Base-by-base conservation (phyloP, 2,329 filamentous ascomycete genomes). In the Tolypocladium ovalisporum region DNA sequence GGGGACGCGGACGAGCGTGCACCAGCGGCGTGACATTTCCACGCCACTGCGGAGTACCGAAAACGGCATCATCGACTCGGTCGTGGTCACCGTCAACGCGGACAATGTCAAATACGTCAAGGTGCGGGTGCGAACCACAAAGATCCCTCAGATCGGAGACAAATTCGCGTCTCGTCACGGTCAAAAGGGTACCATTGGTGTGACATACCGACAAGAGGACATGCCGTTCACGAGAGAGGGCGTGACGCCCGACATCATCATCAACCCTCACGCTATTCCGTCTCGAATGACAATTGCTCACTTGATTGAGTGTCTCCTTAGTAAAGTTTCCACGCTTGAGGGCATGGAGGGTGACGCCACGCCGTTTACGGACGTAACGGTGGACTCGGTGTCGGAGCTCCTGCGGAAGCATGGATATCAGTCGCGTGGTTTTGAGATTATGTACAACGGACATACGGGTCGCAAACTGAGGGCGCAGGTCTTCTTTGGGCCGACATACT, bases 201-300 rank as follows among this genome's bases (percentile, higher is more conserved):
- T 99, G 63, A 97, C 94, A 1, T 99, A 95, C 74, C 86, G 93
- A 54, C 90, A 96, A 66, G 94, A 99, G 73, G 95, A 99, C 69
- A 99, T 99, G 95, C 95, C 95, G 0, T 99, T 99, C 73, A 94
- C 90, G 3, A 80, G 85, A 40, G 90, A 97, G 70, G 94, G 95
- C 66, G 83, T 99, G 56, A 88, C 88, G 0, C 94, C 95, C 0
- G 95, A 99, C 73, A 81, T 99, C 62, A 97, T 99, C 73, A 97
- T 99, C 80, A 99, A 99, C 74, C 94, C 94, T 1, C 94, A 99
- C 81, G 95, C 94, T 70, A 99, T 99, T 82, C 94, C 94, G 0
- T 99, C 94, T 57, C 94, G 94, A 84, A 99, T 99, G 94, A 99
- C 95, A 3, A 99, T 99, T 85, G 94, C 94, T 66, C 94, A 99